A percentile compares a stretch with the other conserved stretches of the same genome.
These are phyloP conservation scores for Wickerhamomyces sp. DNA, from an alignment of 1,139 yeast genomes.

Conservation along the genomic window DNA sequence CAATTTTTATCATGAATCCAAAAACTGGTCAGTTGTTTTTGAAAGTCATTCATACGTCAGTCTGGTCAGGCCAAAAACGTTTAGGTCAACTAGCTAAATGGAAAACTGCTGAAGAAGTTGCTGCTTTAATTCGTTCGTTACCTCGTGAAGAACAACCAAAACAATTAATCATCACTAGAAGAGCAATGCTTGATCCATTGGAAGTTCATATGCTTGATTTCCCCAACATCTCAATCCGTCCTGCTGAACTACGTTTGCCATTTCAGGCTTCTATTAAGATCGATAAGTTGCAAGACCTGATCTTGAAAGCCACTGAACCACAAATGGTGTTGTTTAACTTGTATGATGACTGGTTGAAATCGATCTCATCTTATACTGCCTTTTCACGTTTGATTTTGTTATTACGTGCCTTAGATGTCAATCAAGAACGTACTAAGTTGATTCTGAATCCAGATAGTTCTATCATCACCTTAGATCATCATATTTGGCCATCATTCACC, in stretches of 20 bases:
- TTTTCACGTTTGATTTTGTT: slow-evolving; percentile 81
- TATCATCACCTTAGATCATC: slow-evolving; percentile 67
- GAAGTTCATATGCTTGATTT: slow-evolving; percentile 97
- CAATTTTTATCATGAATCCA: slow-evolving; percentile 85
- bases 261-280: slow-evolving; percentile 83
- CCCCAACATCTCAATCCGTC: slow-evolving; percentile 86
- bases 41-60: slow-evolving; percentile 88
- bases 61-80: slow-evolving; percentile 97
- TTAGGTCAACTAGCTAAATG: slow-evolving; percentile 92
- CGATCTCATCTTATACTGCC: slow-evolving; percentile 86
- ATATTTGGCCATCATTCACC: slow-evolving; percentile 87
- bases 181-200: slow-evolving; percentile 89
- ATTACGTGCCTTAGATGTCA: slow-evolving; percentile 73
- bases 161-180: slow-evolving; percentile 84
- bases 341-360: slow-evolving; percentile 90
- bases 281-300: slow-evolving; percentile 75
- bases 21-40: slow-evolving; percentile 83
- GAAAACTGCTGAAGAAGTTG: slow-evolving; percentile 98
- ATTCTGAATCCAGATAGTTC: slow-evolving; percentile 74
- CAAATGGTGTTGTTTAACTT: slow-evolving; percentile 87
- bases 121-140: slow-evolving; percentile 81
- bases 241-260: slow-evolving; percentile 86
- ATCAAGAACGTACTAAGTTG: slow-evolving; percentile 70
- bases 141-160: slow-evolving; percentile 95
- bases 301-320: slow-evolving; percentile 84